Percentiles rank a stretch among this genome's conserved stretches.
phyloP scores from a whole-genome alignment of 2,329 filamentous ascomycete species.

The Pseudogymnoascus sp. region DNA sequence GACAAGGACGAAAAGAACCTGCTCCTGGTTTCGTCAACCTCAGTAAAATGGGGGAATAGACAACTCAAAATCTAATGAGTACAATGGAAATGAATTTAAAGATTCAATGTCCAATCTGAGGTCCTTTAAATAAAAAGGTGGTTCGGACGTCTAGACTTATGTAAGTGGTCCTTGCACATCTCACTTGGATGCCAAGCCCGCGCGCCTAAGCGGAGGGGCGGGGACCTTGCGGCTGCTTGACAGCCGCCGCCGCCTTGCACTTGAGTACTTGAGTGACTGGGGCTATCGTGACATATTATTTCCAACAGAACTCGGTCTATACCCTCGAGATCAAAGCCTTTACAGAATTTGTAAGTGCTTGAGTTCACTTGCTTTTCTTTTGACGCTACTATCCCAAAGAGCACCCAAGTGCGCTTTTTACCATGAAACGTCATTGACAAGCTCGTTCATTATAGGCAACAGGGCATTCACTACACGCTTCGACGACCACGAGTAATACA shows the following conservation, averaged over 20 bases:
- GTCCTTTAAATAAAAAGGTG: neutral
- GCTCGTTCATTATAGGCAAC: neutral
- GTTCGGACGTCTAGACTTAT: neutral
- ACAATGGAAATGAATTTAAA: neutral
- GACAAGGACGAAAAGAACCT: neutral
- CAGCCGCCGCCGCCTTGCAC: slow-evolving; percentile 1
- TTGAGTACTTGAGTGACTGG: neutral
- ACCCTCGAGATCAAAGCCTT: neutral
- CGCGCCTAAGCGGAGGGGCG: neutral
- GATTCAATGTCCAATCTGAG: neutral
- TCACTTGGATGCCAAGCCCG: neutral
- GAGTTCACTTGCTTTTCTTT: neutral
- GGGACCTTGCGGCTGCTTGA: slow-evolving; percentile 2
- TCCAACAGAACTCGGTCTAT: slow-evolving; percentile 5
- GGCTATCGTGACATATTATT: slow-evolving; percentile 5
- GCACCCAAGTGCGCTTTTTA: neutral
- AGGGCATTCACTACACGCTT: neutral
- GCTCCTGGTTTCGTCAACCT: neutral
- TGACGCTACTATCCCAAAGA: neutral
- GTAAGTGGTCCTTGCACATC: neutral
- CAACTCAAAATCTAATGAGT: neutral
- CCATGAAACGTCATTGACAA: slow-evolving; percentile 6
- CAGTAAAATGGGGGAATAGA: neutral
- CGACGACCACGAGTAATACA: slow-evolving; percentile 1
- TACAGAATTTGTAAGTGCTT: neutral